Percentiles rank a stretch among this genome's conserved stretches.
These are phyloP conservation scores for Erysimum cheiranthoides DNA, from an alignment of 345 rosid genomes.

Conservation along the genomic window DNA sequence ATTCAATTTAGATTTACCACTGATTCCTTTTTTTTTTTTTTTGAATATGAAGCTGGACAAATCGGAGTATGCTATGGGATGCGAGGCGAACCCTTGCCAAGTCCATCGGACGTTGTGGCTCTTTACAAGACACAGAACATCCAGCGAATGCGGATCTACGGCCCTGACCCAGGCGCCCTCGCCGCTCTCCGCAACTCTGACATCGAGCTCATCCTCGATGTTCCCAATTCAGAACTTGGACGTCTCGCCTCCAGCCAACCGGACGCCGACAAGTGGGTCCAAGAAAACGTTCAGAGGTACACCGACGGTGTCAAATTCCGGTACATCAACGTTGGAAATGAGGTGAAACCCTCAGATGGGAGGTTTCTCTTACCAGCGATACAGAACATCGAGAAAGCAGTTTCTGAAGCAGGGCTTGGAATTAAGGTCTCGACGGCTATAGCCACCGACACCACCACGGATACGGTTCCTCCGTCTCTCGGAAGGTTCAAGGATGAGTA, in stretches of 20 bases:
- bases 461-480: conserved; percentile 49
- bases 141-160: conserved; percentile 55
- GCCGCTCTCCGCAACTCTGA: conserved; percentile 47
- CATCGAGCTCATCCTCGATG: conserved; percentile 51
- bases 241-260: conserved; percentile 48
- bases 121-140: conserved; percentile 55
- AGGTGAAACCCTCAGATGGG: conserved; percentile 39
- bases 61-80: conserved; percentile 76
- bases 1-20: neutral
- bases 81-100: conserved; percentile 55
- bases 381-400: conserved; percentile 34
- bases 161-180: conserved; percentile 42
- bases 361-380: conserved; percentile 46
- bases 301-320: conserved; percentile 46
- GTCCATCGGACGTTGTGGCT: conserved; percentile 53
- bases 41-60: conserved; percentile 52
- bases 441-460: conserved; percentile 17
- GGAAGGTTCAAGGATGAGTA: conserved; percentile 45
- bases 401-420: conserved; percentile 25
- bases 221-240: conserved; percentile 41
- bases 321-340: conserved; percentile 58
- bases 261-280: conserved; percentile 50
- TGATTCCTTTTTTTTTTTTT: neutral
- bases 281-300: conserved; percentile 44
- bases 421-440: conserved; percentile 50